Base-by-base conservation (phyloP, 2,329 filamentous ascomycete genomes). In the Fusarium acutatum region DNA sequence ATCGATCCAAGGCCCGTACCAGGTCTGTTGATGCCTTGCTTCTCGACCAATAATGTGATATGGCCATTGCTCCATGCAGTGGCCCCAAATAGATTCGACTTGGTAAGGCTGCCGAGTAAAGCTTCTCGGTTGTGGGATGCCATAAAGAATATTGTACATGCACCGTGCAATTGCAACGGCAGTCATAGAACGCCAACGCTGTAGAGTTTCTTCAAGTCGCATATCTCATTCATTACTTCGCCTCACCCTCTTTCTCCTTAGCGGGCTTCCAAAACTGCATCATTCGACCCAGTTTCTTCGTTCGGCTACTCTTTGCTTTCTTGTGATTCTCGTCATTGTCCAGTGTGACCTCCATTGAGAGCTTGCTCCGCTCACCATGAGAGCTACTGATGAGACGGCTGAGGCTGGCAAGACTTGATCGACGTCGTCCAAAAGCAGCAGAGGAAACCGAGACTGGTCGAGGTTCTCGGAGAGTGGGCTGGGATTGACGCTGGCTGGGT, bases 211-310 rank as follows among this genome's bases (percentile, higher is more conserved):
- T 65, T 69, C 44, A 43, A 54, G 37, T 61, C 56, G 46, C 30
- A 57, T 41, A 52, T 58, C 24, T 38, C 58, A 32, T 52, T 60
- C 37, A 62, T 62, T 75, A 81, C n/a, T 76, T 73, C 40, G 81
- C 60, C 38, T 78, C 67, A 7, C 67, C 74, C 41, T 83, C 80
- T 72, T 87, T 86, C 44, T 84, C 80, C 69, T 87, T 87, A 77
- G 87, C 90, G 15, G 86, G 85, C 82, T 92, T 94, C 92, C 92
- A 95, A 81, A 95, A 95, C 76, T 92, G 90, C 87, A 94, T 90
- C 84, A 95, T 87, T 58, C 92, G 91, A 79, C 93, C 92, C 41
- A 95, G 83, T 35, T 92, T 88, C 80, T 91, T 93, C 41, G 89
- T 85, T 80, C 91, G 93, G 85, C 91, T 93, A 30, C 76, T 78